Percentiles rank a stretch among this genome's conserved stretches.
phyloP scores from a whole-genome alignment of 1,284 basidiomycete species.

The Testicularia cyperi region DNA sequence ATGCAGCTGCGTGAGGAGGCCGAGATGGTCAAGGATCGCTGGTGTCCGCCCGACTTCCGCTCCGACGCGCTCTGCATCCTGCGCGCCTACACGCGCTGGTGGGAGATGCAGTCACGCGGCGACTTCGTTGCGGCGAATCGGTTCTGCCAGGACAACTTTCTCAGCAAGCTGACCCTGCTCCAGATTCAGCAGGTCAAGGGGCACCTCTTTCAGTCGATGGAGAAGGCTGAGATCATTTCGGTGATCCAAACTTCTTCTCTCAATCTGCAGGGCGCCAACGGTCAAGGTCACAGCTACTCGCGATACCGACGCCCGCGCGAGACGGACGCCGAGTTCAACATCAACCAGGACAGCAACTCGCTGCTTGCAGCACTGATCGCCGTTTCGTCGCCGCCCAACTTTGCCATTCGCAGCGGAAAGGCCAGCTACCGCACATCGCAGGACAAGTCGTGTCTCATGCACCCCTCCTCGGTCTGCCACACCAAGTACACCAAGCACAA shows the following conservation, averaged over 20 bases:
- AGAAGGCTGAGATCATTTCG: slow-evolving; percentile 65
- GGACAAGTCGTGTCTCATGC: slow-evolving; percentile 84
- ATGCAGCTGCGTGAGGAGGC: slow-evolving; percentile 63
- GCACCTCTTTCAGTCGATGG: slow-evolving; percentile 76
- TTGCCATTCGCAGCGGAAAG: slow-evolving; percentile 78
- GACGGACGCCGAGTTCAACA: slow-evolving; percentile 63
- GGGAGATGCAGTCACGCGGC: slow-evolving; percentile 41
- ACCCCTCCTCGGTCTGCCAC: slow-evolving; percentile 83
- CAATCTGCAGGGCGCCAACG: slow-evolving; percentile 4
- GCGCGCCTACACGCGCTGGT: slow-evolving; percentile 80
- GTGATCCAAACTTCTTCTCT: slow-evolving; percentile 36
- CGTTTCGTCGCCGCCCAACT: slow-evolving; percentile 87
- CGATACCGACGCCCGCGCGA: slow-evolving; percentile 38
- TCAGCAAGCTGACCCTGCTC: slow-evolving; percentile 78
- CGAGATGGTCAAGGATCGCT: slow-evolving; percentile 74
- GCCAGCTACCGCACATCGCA: slow-evolving; percentile 75
- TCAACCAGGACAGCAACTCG: slow-evolving; percentile 74
- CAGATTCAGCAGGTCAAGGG: slow-evolving; percentile 81
- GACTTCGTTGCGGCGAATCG: slow-evolving; percentile 66
- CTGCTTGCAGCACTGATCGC: slow-evolving; percentile 84
- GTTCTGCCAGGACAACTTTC: slow-evolving; percentile 84
- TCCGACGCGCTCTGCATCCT: slow-evolving; percentile 83
- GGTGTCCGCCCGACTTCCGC: slow-evolving; percentile 76
- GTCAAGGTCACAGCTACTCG: slow-evolving; percentile 4
- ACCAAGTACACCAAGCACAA: slow-evolving; percentile 67